Percentiles rank a stretch among this genome's conserved stretches.
phyloP scores from a whole-genome alignment of 768 basidiomycete genomes.

The Crepidotus variabilis region DNA sequence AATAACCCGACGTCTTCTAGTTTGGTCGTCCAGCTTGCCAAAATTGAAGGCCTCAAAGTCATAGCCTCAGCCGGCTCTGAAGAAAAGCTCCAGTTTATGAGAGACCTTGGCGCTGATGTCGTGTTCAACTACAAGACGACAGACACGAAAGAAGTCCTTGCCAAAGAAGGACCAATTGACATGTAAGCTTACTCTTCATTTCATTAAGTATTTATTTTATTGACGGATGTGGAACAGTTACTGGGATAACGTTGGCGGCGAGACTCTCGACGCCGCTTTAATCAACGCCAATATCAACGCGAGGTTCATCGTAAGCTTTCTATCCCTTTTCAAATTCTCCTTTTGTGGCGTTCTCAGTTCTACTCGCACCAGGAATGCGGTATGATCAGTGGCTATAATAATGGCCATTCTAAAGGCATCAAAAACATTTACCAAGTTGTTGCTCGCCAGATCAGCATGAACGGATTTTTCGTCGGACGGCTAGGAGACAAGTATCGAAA shows the following conservation, averaged over 20 bases:
- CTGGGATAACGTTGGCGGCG: constrained; percentile 61
- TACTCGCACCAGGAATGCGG: neutral
- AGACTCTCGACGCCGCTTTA: constrained; percentile 53
- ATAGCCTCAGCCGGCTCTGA: constrained; percentile 71
- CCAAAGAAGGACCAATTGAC: constrained; percentile 49
- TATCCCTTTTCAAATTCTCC: neutral
- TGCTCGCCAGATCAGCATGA: constrained; percentile 11
- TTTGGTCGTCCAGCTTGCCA: constrained; percentile 48
- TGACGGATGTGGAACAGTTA: constrained; percentile 27
- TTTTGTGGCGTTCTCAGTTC: neutral
- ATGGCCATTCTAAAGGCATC: neutral
- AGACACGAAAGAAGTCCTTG: constrained; percentile 45
- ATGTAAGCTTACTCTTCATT: constrained; percentile 24
- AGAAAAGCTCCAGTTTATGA: constrained; percentile 65
- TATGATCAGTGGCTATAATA: constrained; percentile 15
- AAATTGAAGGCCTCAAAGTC: constrained; percentile 54
- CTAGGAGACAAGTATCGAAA: constrained; percentile 32
- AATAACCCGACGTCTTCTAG: constrained; percentile 16
- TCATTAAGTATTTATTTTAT: neutral
- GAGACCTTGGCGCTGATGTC: constrained; percentile 61
- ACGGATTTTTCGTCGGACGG: constrained; percentile 41
- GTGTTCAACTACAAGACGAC: constrained; percentile 74
- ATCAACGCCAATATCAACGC: constrained; percentile 38
- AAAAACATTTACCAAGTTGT: neutral
- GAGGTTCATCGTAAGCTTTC: constrained; percentile 46